Evolutionary conservation across 2,329 filamentous ascomycete genomes (phyloP).

Genomic region (Allantophomopsis cytisporea): DNA sequence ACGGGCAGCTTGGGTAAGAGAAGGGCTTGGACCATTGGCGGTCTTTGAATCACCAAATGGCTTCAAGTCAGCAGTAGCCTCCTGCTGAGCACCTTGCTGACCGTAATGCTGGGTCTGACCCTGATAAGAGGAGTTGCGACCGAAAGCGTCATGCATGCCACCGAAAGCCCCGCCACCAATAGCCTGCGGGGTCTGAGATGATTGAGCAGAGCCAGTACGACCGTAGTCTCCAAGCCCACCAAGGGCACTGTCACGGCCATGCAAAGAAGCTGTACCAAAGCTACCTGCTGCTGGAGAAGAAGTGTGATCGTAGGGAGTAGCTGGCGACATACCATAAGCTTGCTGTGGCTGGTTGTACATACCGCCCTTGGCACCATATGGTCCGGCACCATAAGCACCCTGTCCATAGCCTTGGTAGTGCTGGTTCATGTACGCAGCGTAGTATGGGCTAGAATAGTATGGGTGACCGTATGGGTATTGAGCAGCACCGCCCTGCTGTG

Average conservation of each 20-base stretch:
- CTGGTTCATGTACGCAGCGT: conserved; percentile 43
- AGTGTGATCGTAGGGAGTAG: conserved; percentile 19
- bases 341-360: conserved; percentile 19
- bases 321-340: conserved; percentile 19
- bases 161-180: conserved; percentile 18
- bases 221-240: conserved; percentile 20
- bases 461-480: conserved; percentile 40
- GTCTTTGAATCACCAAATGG: conserved; percentile 20
- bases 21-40: conserved; percentile 19
- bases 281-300: conserved; percentile 18
- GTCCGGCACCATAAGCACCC: conserved; percentile 20
- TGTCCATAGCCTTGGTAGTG: conserved; percentile 26
- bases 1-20: conserved; percentile 18
- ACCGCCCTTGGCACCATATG: conserved; percentile 19
- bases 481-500: conserved; percentile 28
- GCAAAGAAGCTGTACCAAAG: conserved; percentile 17
- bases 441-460: conserved; percentile 50
- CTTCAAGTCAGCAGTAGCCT: conserved; percentile 19
- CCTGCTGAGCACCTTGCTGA: conserved; percentile 16
- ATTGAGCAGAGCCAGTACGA: conserved; percentile 18
- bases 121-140: conserved; percentile 18
- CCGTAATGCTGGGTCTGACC: conserved; percentile 17
- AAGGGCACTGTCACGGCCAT: conserved; percentile 19
- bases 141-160: conserved; percentile 18
- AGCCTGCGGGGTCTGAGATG: conserved; percentile 16